These are phyloP conservation scores for Mrakia frigida DNA, from an alignment of 768 basidiomycete genomes.

Conservation along the genomic window DNA sequence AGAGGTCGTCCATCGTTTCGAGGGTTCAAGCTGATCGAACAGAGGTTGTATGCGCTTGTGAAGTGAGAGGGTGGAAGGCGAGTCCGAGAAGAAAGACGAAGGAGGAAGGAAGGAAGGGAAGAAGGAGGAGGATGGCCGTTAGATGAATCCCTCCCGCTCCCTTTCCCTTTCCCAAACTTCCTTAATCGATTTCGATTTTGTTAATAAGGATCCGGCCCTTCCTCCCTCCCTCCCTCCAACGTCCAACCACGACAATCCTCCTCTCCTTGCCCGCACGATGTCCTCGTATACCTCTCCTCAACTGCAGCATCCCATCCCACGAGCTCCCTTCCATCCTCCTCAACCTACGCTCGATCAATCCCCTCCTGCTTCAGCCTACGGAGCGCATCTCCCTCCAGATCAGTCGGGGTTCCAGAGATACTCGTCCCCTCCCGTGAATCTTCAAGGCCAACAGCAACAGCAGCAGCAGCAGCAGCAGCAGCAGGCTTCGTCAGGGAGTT, in stretches of 20 bases:
- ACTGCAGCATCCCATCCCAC: constrained; percentile 22
- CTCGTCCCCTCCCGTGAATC: background rate
- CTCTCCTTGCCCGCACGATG: background rate
- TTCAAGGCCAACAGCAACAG: no score
- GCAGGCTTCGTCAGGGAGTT: background rate
- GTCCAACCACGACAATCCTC: background rate
- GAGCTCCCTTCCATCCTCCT: constrained; percentile 22
- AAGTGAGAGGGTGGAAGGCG: no score
- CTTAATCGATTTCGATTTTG: background rate
- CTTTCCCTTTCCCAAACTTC: no score
- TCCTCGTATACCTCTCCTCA: constrained; percentile 9
- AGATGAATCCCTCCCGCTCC: no score
- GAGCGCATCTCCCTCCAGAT: background rate
- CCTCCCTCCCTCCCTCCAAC: background rate
- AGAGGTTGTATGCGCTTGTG: background rate
- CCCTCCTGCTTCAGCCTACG: background rate
- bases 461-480: background rate
- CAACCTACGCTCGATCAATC: background rate
- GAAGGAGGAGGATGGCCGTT: background rate
- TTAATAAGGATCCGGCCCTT: background rate
- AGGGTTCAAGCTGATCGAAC: background rate
- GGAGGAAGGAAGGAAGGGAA: background rate
- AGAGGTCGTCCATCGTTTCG: constrained; percentile 44
- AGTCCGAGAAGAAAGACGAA: no score
- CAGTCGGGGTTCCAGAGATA: background rate